Base-by-base conservation (phyloP, 257 asterid genomes). In the Agastache rugosa region DNA sequence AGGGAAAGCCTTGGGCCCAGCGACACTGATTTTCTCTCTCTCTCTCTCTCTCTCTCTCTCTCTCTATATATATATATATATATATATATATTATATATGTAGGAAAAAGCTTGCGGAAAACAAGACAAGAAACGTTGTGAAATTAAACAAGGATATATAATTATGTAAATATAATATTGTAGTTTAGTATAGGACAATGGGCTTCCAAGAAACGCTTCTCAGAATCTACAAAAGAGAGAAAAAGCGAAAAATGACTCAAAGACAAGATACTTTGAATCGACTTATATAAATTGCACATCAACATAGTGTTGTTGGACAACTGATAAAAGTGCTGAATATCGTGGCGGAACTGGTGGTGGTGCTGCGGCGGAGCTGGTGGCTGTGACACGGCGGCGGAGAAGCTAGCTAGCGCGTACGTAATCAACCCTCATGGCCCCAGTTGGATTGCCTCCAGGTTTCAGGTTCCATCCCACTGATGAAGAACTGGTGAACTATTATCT, bases 391-490 rank as follows among this genome's bases (percentile, higher is more conserved):
- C 70, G 72, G 77, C 6, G 72, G 61, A n/a, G 11, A 45, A 2
- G 16, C 14, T n/a, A n/a, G n/a, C n/a, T n/a, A 44, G n/a, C 51
- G 12, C 19, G 16, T 11, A 4, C 4, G 16, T 47, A 47, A 50
- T 6, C 20, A 11, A 47, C 27, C 19, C 29, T 64, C 71, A 92
- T 93, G 98, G 92, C 98, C 5, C 98, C 97, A 8, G 96, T 93
- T 0, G 98, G 98, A 78, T 71, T 93, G 77, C 98, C 98, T 71
- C 98, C 98, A 0, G 97, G 98, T 67, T 93, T 93, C 81, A 75
- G 98, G 73, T 93, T 93, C 84, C 98, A 93, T 70, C 98, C 98
- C 27, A 93, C 98, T 0, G 98, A 93, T 44, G 98, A 93, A 84
- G 98, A 93, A 45, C 94, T 93, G 0, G 97, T 93, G 25, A 93